Conservation (phyloP, 2,329 filamentous ascomycete genomes). For the Fusarium mundagurra region DNA sequence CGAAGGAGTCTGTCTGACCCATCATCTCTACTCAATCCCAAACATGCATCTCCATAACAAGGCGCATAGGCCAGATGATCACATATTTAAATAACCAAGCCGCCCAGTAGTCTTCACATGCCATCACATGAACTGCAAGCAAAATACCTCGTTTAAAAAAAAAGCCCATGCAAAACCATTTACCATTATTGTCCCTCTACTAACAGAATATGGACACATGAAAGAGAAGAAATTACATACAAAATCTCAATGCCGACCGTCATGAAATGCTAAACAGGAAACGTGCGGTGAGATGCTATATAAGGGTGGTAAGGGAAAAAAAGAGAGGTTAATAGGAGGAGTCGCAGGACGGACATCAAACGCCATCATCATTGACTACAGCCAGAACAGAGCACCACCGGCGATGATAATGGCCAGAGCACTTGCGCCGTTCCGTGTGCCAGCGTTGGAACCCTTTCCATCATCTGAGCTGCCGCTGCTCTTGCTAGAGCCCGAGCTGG, state of each 20-base stretch:
- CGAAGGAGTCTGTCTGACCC: neutral
- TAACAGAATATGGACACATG: slow-evolving; percentile 37
- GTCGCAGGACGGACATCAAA: neutral
- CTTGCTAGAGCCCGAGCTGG: slow-evolving; percentile 28
- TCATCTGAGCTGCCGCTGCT: slow-evolving; percentile 46
- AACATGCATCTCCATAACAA: neutral
- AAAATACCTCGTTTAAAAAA: neutral
- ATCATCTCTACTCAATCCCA: neutral
- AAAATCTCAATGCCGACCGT: slow-evolving; percentile 25
- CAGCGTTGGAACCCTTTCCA: slow-evolving; percentile 46
- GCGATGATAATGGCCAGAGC: slow-evolving; percentile 52
- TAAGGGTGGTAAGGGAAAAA: slow-evolving; percentile 8
- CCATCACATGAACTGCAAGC: neutral
- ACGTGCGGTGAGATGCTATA: slow-evolving; percentile 33
- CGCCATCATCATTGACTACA: slow-evolving; percentile 36
- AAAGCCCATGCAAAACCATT: slow-evolving; percentile 18
- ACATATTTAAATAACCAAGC: neutral
- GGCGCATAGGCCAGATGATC: neutral
- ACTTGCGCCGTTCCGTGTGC: slow-evolving; percentile 48
- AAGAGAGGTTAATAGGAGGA: slow-evolving; percentile 5
- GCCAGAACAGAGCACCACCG: slow-evolving; percentile 48
- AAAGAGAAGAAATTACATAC: slow-evolving; percentile 37
- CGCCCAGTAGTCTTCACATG: neutral
- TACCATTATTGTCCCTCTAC: slow-evolving; percentile 23
- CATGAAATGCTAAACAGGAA: slow-evolving; percentile 29